Conservation (phyloP, 257 asterid genomes). For the Verbena officinalis region DNA sequence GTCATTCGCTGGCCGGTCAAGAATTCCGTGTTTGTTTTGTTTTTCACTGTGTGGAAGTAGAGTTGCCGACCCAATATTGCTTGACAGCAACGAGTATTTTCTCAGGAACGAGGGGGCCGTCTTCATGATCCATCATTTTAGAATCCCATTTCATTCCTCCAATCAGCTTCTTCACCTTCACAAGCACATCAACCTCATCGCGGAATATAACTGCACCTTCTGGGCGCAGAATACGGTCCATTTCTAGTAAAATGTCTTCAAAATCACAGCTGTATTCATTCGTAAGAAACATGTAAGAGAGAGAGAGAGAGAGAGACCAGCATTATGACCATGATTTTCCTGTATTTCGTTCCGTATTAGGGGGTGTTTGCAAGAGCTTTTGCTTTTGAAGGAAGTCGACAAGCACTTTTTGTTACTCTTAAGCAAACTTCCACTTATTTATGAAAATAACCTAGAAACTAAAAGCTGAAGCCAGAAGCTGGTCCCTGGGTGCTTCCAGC, state of each 20-base stretch:
- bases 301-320: not conserved
- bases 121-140: slow-evolving; percentile 90
- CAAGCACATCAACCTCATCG: slow-evolving; percentile 84
- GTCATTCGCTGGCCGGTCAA: slow-evolving; percentile 17
- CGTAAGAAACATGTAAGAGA: not conserved
- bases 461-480: no score
- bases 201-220: slow-evolving; percentile 93
- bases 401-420: no score
- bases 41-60: slow-evolving; percentile 63
- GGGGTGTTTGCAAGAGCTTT: no score
- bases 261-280: slow-evolving; percentile 61
- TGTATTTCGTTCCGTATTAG: not conserved
- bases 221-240: slow-evolving; percentile 93
- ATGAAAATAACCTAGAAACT: no score
- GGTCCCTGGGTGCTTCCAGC: no score
- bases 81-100: slow-evolving; percentile 84
- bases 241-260: slow-evolving; percentile 88
- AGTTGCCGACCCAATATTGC: slow-evolving; percentile 88
- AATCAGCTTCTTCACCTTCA: slow-evolving; percentile 76
- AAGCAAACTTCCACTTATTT: no score
- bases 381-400: no score
- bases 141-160: slow-evolving; percentile 81
- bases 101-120: slow-evolving; percentile 89
- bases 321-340: not conserved
- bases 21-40: slow-evolving; percentile 13